A percentile compares a stretch with the other conserved stretches of the same genome.
Conservation (phyloP, 306 rosid genomes). For the Prunus armeniaca region DNA sequence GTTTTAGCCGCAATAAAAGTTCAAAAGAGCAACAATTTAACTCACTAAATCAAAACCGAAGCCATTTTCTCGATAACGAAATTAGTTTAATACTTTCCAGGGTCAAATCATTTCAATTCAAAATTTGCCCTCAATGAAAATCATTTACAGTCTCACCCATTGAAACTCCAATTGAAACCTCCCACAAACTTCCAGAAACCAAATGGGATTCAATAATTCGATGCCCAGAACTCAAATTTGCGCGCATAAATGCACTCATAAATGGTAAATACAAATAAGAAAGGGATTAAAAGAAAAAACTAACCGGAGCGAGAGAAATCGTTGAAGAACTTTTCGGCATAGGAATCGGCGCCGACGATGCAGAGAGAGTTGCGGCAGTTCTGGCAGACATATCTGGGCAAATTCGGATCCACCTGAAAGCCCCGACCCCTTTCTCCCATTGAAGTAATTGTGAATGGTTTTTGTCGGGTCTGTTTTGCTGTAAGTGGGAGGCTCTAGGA, state of each 20-base stretch:
- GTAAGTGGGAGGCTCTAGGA: neutral
- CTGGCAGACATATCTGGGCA: conserved; percentile 89
- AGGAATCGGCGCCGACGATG: conserved; percentile 83
- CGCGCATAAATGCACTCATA: neutral
- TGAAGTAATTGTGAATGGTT: neutral
- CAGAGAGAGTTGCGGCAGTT: conserved; percentile 80
- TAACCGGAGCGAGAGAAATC: conserved; percentile 84
- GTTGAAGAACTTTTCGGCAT: conserved; percentile 74
- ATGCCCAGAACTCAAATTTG: neutral
- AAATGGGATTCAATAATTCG: neutral
- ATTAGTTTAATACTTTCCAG: neutral
- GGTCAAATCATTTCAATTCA: neutral
- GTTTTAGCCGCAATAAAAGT: neutral
- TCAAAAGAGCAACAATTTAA: neutral
- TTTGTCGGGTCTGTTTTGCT: neutral
- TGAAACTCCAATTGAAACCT: neutral
- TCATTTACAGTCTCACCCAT: neutral
- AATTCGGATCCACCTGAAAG: conserved; percentile 73
- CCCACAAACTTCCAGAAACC: neutral
- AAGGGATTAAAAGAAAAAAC: neutral
- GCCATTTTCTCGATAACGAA: neutral
- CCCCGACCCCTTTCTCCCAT: conserved; percentile 62
- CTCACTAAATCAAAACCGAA: neutral
- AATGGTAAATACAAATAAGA: neutral
- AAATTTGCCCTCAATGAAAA: neutral